A percentile compares a stretch with the other conserved stretches of the same genome.
These are phyloP conservation scores for Sugiyamaella valdiviana DNA, from an alignment of 805 yeast genomes.

Conservation along the genomic window DNA sequence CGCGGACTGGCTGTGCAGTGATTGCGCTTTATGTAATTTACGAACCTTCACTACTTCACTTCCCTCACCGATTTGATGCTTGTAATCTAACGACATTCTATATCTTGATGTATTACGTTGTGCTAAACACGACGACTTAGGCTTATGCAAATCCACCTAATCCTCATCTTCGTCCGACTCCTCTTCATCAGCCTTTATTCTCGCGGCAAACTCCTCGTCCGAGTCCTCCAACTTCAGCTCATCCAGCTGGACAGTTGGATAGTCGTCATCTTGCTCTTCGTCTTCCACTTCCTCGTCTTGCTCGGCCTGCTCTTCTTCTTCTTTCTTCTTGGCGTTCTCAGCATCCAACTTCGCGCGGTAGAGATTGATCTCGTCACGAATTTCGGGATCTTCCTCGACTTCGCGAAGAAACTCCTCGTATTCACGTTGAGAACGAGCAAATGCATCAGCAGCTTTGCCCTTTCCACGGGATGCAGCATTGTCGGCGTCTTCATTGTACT, in stretches of 20 bases:
- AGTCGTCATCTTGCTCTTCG: constrained; percentile 31
- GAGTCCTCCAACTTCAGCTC: constrained; percentile 72
- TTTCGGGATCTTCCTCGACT: constrained; percentile 23
- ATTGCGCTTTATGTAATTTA: background rate
- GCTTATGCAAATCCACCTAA: background rate
- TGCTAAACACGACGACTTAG: background rate
- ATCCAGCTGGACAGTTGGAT: constrained; percentile 46
- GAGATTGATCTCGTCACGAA: constrained; percentile 68
- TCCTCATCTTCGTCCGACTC: background rate
- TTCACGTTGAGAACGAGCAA: constrained; percentile 54
- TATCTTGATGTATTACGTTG: background rate
- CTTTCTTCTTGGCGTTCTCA: constrained; percentile 20
- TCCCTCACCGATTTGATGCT: background rate
- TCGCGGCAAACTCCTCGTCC: constrained; percentile 46
- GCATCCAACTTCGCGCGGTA: constrained; percentile 32
- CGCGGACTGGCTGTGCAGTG: constrained; percentile 32
- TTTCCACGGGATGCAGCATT: constrained; percentile 55
- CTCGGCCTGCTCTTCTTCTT: constrained; percentile 34
- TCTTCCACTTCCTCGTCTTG: constrained; percentile 18
- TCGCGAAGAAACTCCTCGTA: constrained; percentile 23
- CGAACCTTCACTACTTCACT: background rate
- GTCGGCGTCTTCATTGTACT: constrained; percentile 66
- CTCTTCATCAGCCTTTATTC: background rate
- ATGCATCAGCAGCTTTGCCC: constrained; percentile 70
- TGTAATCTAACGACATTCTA: background rate